Evolutionary conservation across 2,329 filamentous ascomycete genomes (phyloP).

Genomic region (Ophiosphaerella herpotricha): DNA sequence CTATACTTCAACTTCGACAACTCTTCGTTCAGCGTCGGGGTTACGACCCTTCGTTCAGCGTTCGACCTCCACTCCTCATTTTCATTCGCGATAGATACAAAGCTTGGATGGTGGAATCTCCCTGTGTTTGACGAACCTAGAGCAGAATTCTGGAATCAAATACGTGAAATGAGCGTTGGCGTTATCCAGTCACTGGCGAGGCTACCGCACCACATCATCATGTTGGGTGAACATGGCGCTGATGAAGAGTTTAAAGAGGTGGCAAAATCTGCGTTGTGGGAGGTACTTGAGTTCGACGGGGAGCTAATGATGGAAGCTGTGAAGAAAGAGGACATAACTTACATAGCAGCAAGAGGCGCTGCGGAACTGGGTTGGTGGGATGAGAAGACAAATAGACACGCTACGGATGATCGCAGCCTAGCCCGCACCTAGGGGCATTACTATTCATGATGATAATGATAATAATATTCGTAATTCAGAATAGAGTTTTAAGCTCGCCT

Average conservation of each 20-base stretch:
- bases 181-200: constrained; percentile 11
- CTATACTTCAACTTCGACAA: constrained; percentile 35
- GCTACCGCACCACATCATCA: constrained; percentile 25
- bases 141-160: constrained; percentile 27
- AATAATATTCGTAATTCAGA: constrained; percentile 1
- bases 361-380: constrained; percentile 24
- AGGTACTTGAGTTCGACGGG: constrained; percentile 25
- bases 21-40: constrained; percentile 27
- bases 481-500: too few species aligned
- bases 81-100: constrained; percentile 9
- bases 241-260: constrained; percentile 27
- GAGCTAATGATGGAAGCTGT: constrained; percentile 16
- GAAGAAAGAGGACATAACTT: constrained; percentile 7
- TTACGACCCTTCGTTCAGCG: constrained; percentile 15
- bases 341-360: constrained; percentile 29
- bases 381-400: background rate
- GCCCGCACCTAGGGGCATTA: background rate
- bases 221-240: constrained; percentile 26
- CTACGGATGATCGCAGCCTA: background rate
- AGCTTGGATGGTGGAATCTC: constrained; percentile 34
- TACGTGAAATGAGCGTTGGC: constrained; percentile 25
- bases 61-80: constrained; percentile 8
- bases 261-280: constrained; percentile 26
- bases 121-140: constrained; percentile 27
- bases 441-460: constrained; percentile 1